Conservation (phyloP, 2,329 filamentous ascomycete genomes). For the Colletotrichum sidae region DNA sequence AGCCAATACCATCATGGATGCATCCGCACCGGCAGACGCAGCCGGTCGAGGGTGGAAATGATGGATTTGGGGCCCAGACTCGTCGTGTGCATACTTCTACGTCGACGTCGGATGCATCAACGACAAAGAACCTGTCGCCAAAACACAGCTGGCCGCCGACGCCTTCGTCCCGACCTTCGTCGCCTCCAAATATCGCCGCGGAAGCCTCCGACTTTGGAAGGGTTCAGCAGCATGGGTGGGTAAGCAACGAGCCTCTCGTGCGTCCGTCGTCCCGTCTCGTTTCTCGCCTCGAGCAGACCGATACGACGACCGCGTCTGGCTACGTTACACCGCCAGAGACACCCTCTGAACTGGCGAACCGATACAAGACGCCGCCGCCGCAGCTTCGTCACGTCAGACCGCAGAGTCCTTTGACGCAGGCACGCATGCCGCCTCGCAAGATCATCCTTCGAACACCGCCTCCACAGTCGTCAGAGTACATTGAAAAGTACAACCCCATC, state of each 20-base stretch:
- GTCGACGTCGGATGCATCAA: slow-evolving; percentile 15
- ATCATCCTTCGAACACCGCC: slow-evolving; percentile 24
- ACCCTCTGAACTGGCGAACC: slow-evolving; percentile 30
- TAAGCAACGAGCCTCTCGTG: slow-evolving; percentile 53
- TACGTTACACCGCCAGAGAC: slow-evolving; percentile 48
- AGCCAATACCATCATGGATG: slow-evolving; percentile 64
- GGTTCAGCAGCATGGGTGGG: slow-evolving; percentile 42
- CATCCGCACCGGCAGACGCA: slow-evolving; percentile 38
- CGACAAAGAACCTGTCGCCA: not conserved
- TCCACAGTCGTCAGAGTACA: slow-evolving; percentile 48
- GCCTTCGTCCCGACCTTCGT: not conserved
- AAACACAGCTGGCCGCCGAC: slow-evolving; percentile 15
- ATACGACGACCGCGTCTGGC: slow-evolving; percentile 40
- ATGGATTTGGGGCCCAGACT: not conserved
- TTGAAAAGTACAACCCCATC: slow-evolving; percentile 47
- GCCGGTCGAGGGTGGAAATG: slow-evolving; percentile 35
- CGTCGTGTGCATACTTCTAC: slow-evolving; percentile 8
- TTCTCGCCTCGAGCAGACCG: slow-evolving; percentile 37
- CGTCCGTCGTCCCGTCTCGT: slow-evolving; percentile 51
- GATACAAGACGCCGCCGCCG: slow-evolving; percentile 18
- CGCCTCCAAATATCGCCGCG: not conserved
- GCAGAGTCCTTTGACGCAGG: slow-evolving; percentile 14
- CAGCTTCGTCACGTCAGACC: slow-evolving; percentile 22
- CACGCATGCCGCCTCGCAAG: not conserved
- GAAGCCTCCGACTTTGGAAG: slow-evolving; percentile 9